Base-by-base conservation (phyloP, 2,329 filamentous ascomycete species). In the Tolypocladium guangdongense region DNA sequence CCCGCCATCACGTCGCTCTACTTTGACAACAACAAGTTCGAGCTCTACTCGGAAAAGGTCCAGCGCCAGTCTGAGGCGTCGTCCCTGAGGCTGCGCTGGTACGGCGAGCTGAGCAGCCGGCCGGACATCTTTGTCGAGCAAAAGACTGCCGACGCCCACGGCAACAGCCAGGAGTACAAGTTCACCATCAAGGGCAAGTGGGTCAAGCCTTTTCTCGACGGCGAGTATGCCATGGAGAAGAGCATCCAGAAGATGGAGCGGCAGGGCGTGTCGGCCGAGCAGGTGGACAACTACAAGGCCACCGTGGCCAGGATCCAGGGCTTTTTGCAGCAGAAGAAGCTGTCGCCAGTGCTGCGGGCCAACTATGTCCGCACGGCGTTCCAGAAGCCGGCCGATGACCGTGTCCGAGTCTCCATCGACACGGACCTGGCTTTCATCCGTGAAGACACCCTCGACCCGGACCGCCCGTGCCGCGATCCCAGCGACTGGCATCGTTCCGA, bases 291-390 rank as follows among this genome's bases (percentile, higher is more conserved):
- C 27, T 85, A 95, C 65, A 86, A 86, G 68, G 75, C 77, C 37
- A 86, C 87, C 3, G 87, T 92, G 18, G 75, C 83, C 48, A 82
- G 85, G 56, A 88, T 97, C 41, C 90, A 96, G 66, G 74, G 77
- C 1, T 92, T 95, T 62, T 83, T 96, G 66, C 81, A 82, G 63
- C 78, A 87, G 49, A 82, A 88, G 63, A 80, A 87, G 53, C 76
- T 99, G 18, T 83, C 92, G 66, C 93, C 93, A 6, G 80, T 96
- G 35, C 70, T 99, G 52, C 84, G 93, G 50, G 93, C 93, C 57
- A 96, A 95, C 71, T 97, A 97, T 68, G 88, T 85, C 39, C 87
- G 93, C 57, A 95, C 90, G 1, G 93, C 93, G 1, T 99, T 97
- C 74, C 93, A 99, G 70, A 96, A 96, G 60, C 93, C 93, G 7